phyloP scores from a whole-genome alignment of 1,139 yeast genomes.

The Suhomyces coccinellae region DNA sequence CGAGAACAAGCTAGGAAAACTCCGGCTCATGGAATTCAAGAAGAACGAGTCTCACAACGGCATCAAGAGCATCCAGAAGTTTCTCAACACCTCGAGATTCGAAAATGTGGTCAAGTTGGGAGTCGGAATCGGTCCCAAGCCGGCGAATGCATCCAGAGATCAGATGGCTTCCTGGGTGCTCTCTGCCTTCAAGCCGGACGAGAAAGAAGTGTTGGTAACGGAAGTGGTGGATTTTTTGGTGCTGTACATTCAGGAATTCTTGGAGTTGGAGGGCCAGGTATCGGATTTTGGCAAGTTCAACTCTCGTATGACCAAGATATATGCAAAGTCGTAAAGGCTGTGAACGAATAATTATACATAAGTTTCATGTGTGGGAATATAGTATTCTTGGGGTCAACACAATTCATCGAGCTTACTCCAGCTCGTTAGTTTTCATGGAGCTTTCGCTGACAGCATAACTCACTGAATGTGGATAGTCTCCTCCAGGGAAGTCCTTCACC shows the following conservation, averaged over 20 bases:
- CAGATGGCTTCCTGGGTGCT: constrained; percentile 46
- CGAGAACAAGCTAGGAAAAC: constrained; percentile 32
- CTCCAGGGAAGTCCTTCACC: too few relatives aligned
- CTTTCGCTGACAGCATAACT: too few relatives aligned
- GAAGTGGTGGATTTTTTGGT: constrained; percentile 5
- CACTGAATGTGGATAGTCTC: too few relatives aligned
- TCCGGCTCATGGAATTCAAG: constrained; percentile 30
- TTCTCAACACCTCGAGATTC: constrained; percentile 1
- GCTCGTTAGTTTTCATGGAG: too few relatives aligned
- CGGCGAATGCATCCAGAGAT: constrained; percentile 32
- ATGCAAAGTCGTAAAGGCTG: background rate
- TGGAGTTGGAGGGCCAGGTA: constrained; percentile 11
- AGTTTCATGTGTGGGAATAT: too few relatives aligned
- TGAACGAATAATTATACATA: too few relatives aligned
- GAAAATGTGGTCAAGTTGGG: constrained; percentile 33
- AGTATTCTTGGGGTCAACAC: too few relatives aligned
- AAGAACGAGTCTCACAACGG: constrained; percentile 48
- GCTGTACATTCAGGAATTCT: constrained; percentile 12
- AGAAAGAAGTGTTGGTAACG: constrained; percentile 5
- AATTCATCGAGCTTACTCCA: too few relatives aligned
- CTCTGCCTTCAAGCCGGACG: constrained; percentile 25
- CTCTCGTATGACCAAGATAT: constrained; percentile 14
- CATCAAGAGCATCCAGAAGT: constrained; percentile 27
- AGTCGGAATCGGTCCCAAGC: constrained; percentile 49
- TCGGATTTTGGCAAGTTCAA: constrained; percentile 17